Evolutionary conservation across 805 yeast species (phyloP).

Genomic region (Candida ortonii): DNA sequence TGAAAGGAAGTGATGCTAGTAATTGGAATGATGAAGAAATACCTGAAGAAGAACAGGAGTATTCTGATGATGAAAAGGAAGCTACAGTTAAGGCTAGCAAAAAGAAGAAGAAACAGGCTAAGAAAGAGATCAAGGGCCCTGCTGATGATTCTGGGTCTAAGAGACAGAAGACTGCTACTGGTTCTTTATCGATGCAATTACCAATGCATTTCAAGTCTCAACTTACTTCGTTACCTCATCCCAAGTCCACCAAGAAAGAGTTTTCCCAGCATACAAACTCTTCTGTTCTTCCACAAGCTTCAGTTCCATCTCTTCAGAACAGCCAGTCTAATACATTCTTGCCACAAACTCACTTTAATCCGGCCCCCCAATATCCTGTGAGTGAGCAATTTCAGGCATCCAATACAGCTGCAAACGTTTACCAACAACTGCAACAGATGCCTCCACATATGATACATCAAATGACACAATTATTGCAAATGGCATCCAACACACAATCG

Average conservation of each 20-base stretch:
- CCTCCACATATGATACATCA: conserved; percentile 21
- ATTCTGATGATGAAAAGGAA: conserved; percentile 91
- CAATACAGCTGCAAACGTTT: conserved; percentile 3
- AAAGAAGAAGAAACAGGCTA: conserved; percentile 54
- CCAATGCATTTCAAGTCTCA: conserved; percentile 24
- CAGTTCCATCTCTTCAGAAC: conserved; percentile 9
- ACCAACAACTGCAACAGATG: conserved; percentile 11
- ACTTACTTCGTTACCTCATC: conserved; percentile 21
- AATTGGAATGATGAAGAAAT: conserved; percentile 93
- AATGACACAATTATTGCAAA: conserved; percentile 24
- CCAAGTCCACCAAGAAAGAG: no score
- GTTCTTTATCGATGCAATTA: conserved; percentile 4
- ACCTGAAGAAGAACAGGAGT: conserved; percentile 91
- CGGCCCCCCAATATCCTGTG: conserved; percentile 3
- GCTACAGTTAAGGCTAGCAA: conserved; percentile 61
- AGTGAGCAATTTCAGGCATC: conserved; percentile 3
- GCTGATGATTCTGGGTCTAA: conserved; percentile 4
- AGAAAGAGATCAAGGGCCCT: conserved; percentile 19
- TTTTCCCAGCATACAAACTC: no score
- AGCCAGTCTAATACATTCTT: conserved; percentile 1
- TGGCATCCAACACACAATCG: conserved; percentile 18
- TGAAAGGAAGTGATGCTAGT: conserved; percentile 92
- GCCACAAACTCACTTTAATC: conserved; percentile 7
- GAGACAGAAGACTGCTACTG: conserved; percentile 7
- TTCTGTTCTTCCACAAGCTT: conserved; percentile 16